Conservation (phyloP, 805 yeast genomes). For the Cyberlindnera galapagoensis region DNA sequence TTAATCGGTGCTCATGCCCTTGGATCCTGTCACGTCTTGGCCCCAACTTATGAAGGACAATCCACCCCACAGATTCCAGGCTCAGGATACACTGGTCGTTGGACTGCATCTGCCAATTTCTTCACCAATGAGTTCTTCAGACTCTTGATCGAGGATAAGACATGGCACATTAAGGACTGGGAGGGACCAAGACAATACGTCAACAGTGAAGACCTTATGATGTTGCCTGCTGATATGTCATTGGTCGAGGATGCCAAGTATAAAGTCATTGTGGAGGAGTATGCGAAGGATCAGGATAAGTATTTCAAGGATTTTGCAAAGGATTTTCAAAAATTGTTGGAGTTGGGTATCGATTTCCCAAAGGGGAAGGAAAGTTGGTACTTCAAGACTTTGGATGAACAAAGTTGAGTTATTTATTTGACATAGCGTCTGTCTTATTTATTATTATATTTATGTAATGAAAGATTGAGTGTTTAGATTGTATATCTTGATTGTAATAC, state of each 20-base stretch:
- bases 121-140: constrained; percentile 72
- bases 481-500: too few species aligned
- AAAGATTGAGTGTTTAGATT: neutral
- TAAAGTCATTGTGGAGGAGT: constrained; percentile 53
- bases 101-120: constrained; percentile 77
- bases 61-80: constrained; percentile 28
- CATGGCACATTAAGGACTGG: constrained; percentile 51
- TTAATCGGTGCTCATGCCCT: constrained; percentile 71
- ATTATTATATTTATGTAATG: too few species aligned
- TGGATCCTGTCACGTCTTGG: constrained; percentile 64
- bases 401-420: too few species aligned
- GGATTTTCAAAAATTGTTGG: constrained; percentile 66
- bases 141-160: constrained; percentile 44
- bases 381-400: constrained; percentile 69
- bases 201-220: constrained; percentile 64
- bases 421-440: too few species aligned
- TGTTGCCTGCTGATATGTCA: constrained; percentile 80
- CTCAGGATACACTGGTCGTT: constrained; percentile 82
- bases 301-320: constrained; percentile 60
- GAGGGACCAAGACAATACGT: constrained; percentile 57
- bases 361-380: constrained; percentile 34
- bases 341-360: constrained; percentile 62
- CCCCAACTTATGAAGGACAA: constrained; percentile 21
- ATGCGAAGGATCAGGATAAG: constrained; percentile 56
- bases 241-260: constrained; percentile 56